These are phyloP conservation scores for Purpureocillium takamizusanense DNA, from an alignment of 2,329 filamentous ascomycete genomes.

Conservation along the genomic window DNA sequence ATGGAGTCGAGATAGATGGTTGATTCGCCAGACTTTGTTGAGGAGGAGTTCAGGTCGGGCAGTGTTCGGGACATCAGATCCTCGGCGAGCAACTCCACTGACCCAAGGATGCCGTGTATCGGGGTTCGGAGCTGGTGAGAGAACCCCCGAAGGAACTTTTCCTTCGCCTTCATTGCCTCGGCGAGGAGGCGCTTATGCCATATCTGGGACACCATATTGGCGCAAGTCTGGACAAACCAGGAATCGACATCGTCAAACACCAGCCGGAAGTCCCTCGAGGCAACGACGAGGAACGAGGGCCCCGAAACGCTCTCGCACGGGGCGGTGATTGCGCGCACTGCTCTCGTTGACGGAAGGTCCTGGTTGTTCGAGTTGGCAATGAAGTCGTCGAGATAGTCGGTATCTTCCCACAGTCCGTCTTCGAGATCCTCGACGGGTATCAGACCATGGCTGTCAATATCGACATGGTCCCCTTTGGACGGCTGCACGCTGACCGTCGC, in stretches of 20 bases:
- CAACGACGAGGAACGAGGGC: slow-evolving; percentile 25
- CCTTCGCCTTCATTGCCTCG: slow-evolving; percentile 32
- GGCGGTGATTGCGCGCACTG: slow-evolving; percentile 27
- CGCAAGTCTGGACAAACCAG: slow-evolving; percentile 32
- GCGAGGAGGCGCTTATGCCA: slow-evolving; percentile 27
- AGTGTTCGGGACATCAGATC: slow-evolving; percentile 21
- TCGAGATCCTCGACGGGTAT: slow-evolving; percentile 20
- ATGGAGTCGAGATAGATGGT: no score
- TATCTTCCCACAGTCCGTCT: slow-evolving; percentile 34
- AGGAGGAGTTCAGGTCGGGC: no score
- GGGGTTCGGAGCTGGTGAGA: slow-evolving; percentile 37
- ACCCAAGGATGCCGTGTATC: slow-evolving; percentile 34
- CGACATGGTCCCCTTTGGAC: slow-evolving; percentile 5
- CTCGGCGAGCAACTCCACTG: slow-evolving; percentile 28
- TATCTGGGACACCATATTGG: slow-evolving; percentile 24
- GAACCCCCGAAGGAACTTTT: slow-evolving; percentile 31
- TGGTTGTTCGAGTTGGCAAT: slow-evolving; percentile 25
- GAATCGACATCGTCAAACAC: slow-evolving; percentile 38
- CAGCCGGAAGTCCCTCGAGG: slow-evolving; percentile 28
- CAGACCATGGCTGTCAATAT: slow-evolving; percentile 14
- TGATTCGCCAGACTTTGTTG: no score
- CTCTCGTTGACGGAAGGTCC: slow-evolving; percentile 14
- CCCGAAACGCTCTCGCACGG: slow-evolving; percentile 22
- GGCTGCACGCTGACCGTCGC: no score
- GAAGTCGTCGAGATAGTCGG: slow-evolving; percentile 25